Conservation (phyloP, 768 basidiomycete species). For the Erythrobasidium yunnanense region DNA sequence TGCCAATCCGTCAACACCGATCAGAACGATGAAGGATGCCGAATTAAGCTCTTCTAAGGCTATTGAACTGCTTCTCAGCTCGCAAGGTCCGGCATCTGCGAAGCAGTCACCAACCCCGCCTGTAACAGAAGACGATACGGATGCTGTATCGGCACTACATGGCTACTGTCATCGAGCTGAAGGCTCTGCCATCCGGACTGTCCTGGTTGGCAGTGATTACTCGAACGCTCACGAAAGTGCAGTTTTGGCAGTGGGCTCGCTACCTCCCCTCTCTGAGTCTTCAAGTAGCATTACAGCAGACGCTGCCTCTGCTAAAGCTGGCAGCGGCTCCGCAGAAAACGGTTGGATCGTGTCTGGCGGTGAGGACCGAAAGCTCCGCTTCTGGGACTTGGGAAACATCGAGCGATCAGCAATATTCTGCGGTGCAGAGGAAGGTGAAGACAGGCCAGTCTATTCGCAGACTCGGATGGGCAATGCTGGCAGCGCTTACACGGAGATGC, state of each 20-base stretch:
- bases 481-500: slow-evolving; percentile 34
- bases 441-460: slow-evolving; percentile 49
- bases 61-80: slow-evolving; percentile 34
- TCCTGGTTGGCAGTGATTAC: slow-evolving; percentile 35
- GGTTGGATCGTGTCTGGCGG: slow-evolving; percentile 81
- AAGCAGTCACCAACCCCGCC: neutral
- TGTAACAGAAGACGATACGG: neutral
- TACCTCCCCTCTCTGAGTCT: slow-evolving; percentile 46
- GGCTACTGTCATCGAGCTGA: neutral
- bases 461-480: slow-evolving; percentile 49
- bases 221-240: slow-evolving; percentile 7
- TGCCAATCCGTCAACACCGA: neutral
- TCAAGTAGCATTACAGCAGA: slow-evolving; percentile 45
- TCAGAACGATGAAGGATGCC: slow-evolving; percentile 17
- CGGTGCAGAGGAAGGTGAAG: slow-evolving; percentile 62
- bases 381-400: slow-evolving; percentile 71
- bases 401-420: slow-evolving; percentile 69
- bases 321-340: slow-evolving; percentile 28
- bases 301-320: slow-evolving; percentile 29
- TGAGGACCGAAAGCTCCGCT: slow-evolving; percentile 71
- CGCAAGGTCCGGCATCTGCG: neutral
- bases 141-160: neutral
- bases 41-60: slow-evolving; percentile 31
- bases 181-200: neutral
- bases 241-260: slow-evolving; percentile 23